Evolutionary conservation across 2,329 filamentous ascomycete genomes (phyloP), one percentile per base, ranked within the genome.

Genomic region (Karstenula rhodostoma): DNA sequence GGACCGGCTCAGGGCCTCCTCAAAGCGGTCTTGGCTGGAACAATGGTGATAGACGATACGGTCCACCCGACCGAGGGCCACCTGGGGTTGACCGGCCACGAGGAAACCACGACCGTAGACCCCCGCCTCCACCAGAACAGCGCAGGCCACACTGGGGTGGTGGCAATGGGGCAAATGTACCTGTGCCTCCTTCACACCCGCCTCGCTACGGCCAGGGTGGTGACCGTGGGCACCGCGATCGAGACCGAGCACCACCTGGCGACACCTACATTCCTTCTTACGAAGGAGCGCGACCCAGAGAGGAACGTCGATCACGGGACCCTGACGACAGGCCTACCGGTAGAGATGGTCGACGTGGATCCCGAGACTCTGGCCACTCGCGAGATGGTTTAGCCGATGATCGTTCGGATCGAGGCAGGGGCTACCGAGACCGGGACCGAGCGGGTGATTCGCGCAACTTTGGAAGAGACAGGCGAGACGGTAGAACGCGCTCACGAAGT

Each of bases 211-310:
- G 70, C 0, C 67, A 67, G 7, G 69, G 69, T 27, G 64, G 66
- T 27, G 70, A 70, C 33, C 54, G 69, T 25, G 63, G 65, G 35
- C 46, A 56, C 66, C 57, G 55, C 59, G 68, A 72, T 55, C 47
- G 29, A 5, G 47, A 71, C 70, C 62, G 66, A 4, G 50, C 60
- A 17, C 67, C 64, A n/a, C 61, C 61, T 25, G 67, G 67, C 8
- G 81, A 83, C 60, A 81, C 77, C 0, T 83, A 83, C 63, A 80
- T 83, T 29, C 81, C 81, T 1, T 76, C 75, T 48, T 83, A 83
- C n/a, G 69, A 66, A 15, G 71, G 65, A 9, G 25, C 52, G 25
- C 56, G 57, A 46, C 50, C 59, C 15, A 47, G 54, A 46, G 68
- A 65, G 2, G 71, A 73, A 8, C 61, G 73, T n/a, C 67, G 70